phyloP scores from a whole-genome alignment of 1,284 basidiomycete species.

The Stereum hirsutum region DNA sequence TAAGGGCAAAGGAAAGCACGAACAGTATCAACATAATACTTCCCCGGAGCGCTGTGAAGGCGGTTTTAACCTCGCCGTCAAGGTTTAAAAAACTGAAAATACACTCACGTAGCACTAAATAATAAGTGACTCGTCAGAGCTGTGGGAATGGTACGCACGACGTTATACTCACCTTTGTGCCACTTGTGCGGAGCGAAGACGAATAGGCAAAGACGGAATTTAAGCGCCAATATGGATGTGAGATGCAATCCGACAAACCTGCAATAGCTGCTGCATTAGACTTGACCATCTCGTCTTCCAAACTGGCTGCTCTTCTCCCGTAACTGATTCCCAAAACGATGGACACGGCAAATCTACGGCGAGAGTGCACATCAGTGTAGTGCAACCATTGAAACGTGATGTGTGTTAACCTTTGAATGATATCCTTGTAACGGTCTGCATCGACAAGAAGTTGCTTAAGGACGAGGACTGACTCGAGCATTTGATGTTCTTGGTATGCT shows the following conservation, averaged over 20 bases:
- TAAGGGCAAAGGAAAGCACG: background rate
- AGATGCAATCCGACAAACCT: background rate
- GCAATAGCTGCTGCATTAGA: constrained; percentile 7
- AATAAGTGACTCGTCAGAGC: too few relatives aligned
- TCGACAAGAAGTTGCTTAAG: constrained; percentile 8
- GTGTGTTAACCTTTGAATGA: constrained; percentile 9
- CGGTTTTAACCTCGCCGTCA: too few relatives aligned
- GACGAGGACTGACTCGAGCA: constrained; percentile 11
- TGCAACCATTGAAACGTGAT: background rate
- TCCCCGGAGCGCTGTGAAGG: constrained; percentile 3
- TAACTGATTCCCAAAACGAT: constrained; percentile 23
- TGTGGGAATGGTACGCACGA: too few relatives aligned
- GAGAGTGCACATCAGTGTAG: background rate
- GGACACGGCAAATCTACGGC: constrained; percentile 20
- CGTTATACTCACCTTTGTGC: too few relatives aligned
- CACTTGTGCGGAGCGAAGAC: too few relatives aligned
- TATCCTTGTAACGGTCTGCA: background rate
- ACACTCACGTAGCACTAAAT: too few relatives aligned
- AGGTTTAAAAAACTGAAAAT: too few relatives aligned
- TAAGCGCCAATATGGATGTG: too few relatives aligned
- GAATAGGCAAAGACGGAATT: too few relatives aligned
- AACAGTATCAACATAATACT: constrained; percentile 8
- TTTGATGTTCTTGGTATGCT: constrained; percentile 12
- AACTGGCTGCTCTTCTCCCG: constrained; percentile 19
- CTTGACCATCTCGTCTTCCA: constrained; percentile 20